Percentiles rank a stretch among this genome's conserved stretches.
These are phyloP conservation scores for Fusarium phyllophilum DNA, from an alignment of 2,329 filamentous ascomycete species.

Conservation along the genomic window DNA sequence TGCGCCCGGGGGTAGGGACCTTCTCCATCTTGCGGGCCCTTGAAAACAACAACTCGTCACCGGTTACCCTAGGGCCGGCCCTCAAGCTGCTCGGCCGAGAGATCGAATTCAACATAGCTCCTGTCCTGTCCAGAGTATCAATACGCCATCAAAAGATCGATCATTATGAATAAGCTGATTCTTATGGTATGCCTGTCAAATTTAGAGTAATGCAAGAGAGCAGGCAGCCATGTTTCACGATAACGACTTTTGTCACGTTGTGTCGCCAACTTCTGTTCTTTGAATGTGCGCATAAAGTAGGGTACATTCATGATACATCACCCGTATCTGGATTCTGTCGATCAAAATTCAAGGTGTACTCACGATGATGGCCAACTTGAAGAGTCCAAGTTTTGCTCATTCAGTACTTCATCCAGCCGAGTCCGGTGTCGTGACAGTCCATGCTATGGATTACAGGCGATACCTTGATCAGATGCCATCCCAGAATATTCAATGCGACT, in stretches of 20 bases:
- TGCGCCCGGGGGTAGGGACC: no score
- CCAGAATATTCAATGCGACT: no score
- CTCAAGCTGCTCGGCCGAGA: not conserved
- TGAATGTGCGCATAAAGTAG: not conserved
- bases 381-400: not conserved
- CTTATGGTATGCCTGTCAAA: rapidly evolving
- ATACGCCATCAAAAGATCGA: not conserved
- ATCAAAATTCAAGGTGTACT: not conserved
- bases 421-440: no score
- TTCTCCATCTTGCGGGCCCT: not conserved
- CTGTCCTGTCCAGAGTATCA: no score
- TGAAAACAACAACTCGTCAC: no score
- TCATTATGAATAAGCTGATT: not conserved
- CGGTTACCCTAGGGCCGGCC: not conserved
- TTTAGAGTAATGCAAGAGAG: not conserved
- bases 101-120: not conserved
- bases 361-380: not conserved
- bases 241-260: not conserved
- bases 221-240: no score
- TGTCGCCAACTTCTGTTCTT: not conserved
- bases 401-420: no score
- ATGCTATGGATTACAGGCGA: no score
- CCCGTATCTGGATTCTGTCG: no score
- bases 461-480: no score
- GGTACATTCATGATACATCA: not conserved